Base-by-base conservation (phyloP, 495 filamentous ascomycete species). In the Neurospora sp. region DNA sequence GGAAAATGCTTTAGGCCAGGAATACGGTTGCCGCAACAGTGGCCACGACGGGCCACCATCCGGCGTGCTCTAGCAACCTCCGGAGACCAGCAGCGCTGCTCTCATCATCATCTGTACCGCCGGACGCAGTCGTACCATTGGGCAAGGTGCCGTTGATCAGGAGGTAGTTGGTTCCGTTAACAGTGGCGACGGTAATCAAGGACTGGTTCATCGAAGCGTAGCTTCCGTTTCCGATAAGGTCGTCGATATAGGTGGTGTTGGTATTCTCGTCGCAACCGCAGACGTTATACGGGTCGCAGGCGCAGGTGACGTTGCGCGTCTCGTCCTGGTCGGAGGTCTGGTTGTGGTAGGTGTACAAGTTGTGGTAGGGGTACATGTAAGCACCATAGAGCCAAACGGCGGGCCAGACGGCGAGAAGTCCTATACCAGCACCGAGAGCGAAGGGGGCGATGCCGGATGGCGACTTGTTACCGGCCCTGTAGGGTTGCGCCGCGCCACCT, bases 191-290 rank as follows among this genome's bases (percentile, higher is more conserved):
- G 3, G 75, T 85, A 40, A 92, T 86, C 5, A 91, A 76, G n/a
- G 84, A 87, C 44, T 87, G 84, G 81, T 97, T 92, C 70, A 89
- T 80, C 1, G 82, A 84, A 3, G 75, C 70, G 74, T 86, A 84
- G 74, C 79, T 87, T 71, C 91, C 89, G 76, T 93, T 90, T 11
- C 93, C 93, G 61, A 91, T 84, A n/a, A 90, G 48, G 14, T 78
- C 75, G 72, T 88, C 73, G 79, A 82, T 89, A 82, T 79, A 89
- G 73, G 82, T 89, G 78, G 87, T 81, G 83, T 89, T 72, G 73
- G 83, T 83, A 75, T 93, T 93, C 73, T 91, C 88, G 76, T 96
- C 94, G 82, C 95, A 98, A 39, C 93, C 91, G 79, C 96, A 99
- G 39, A 86, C 89, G 46, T 75, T 76, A 75, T 92, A 89, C 73